Base-by-base conservation (phyloP, 768 basidiomycete species). In the Rhizopogon roseolus region DNA sequence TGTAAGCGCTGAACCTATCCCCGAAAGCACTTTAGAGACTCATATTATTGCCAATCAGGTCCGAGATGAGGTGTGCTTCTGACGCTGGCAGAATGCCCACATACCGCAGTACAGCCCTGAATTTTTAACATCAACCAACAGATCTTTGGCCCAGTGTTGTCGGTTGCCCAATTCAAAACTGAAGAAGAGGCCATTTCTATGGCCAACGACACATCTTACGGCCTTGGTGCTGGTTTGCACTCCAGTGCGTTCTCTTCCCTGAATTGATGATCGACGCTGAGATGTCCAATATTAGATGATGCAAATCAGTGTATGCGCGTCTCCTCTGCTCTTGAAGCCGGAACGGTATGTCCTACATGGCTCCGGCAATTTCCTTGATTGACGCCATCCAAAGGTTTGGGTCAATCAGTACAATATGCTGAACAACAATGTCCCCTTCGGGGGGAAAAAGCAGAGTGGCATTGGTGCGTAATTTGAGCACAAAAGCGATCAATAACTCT, bases 131-230 rank as follows among this genome's bases (percentile, higher is more conserved):
- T 56, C 49, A 11, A 57, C 34, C 17, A 4, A 32, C 55, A 95
- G 85, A 97, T 97, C 60, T 98, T 98, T 67, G 96, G 96, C 8
- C 96, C 96, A 27, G 95, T 98, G 3, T 80, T 95, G 39, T 79
- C 84, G 25, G 81, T 98, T 41, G 86, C 85, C 41, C 82, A 76
- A 59, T 98, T 98, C 74, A 82, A 80, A 59, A 86, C 88, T 6
- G 95, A 97, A 68, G 86, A 88, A 54, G 92, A 97, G 65, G 93
- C 85, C 4, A 83, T 98, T 59, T 64, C 74, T 40, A 71, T 93
- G 14, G 95, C 94, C 34, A 98, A 98, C 70, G 82, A 88, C 64
- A 92, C 93, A 6, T 81, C 76, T 46, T 98, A 96, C 68, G 96
- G 96, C 36, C 80, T 98, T 36, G 94, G 92, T 8, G 93, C 94